Evolutionary conservation across 495 filamentous ascomycete species (phyloP).

Genomic region (Choiromyces venosus): DNA sequence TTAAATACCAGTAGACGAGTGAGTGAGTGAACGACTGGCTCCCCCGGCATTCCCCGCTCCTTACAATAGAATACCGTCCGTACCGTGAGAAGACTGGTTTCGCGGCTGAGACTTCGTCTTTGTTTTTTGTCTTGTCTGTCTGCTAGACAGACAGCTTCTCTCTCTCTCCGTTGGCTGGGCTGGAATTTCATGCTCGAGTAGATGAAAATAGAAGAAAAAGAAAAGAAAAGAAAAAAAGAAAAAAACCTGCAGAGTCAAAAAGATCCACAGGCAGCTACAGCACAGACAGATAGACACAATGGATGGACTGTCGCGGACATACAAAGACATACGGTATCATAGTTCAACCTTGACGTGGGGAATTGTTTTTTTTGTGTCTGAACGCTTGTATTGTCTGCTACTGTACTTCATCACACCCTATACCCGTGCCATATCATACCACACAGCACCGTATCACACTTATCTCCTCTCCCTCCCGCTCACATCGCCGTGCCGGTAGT

Average conservation of each 20-base stretch:
- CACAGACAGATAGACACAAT: no score
- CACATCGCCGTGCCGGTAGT: not conserved
- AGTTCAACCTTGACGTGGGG: no score
- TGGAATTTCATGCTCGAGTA: no score
- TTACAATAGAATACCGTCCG: no score
- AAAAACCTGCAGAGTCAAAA: not conserved
- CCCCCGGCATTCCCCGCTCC: not conserved
- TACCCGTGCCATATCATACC: not conserved
- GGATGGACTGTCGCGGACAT: no score
- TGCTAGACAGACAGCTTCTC: not conserved
- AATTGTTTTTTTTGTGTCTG: not conserved
- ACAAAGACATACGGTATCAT: no score
- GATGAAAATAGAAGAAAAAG: conserved; percentile 4
- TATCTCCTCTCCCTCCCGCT: not conserved
- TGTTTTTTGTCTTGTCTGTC: not conserved
- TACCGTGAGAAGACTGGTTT: not conserved
- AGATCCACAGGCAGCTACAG: not conserved
- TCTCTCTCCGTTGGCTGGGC: not conserved
- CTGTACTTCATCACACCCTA: not conserved
- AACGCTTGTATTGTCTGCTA: not conserved
- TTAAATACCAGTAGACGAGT: no score
- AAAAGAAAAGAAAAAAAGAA: conserved; percentile 5
- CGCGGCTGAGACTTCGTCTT: not conserved
- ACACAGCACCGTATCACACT: no score
- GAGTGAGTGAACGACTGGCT: no score